Conservation (phyloP, 345 rosid species). For the Gossypium bickii region DNA sequence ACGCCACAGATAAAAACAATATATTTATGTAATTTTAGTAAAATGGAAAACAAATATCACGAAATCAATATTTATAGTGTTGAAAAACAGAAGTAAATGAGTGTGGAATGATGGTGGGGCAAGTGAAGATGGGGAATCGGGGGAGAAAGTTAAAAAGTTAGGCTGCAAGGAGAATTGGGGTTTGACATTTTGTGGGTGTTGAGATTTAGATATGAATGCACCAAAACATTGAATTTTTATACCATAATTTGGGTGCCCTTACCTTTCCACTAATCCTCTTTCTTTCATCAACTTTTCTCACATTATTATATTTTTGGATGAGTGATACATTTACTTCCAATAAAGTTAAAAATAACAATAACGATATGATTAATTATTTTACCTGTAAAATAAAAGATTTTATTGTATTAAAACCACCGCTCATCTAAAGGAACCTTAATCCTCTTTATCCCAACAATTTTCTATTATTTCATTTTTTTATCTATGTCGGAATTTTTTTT, state of each 20-base stretch:
- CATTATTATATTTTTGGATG: too few species aligned
- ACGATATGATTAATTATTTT: rapidly evolving
- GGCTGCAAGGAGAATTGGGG: background rate
- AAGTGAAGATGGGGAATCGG: constrained; percentile 8
- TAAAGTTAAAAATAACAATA: too few species aligned
- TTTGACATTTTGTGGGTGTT: constrained; percentile 14
- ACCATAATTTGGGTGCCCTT: background rate
- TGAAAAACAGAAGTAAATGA: background rate
- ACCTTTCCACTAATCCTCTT: background rate
- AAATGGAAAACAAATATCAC: too few species aligned
- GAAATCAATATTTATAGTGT: too few species aligned
- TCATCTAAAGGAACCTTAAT: too few species aligned
- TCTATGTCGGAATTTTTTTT: too few species aligned
- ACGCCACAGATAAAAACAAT: too few species aligned
- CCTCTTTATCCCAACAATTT: too few species aligned
- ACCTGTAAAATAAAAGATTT: too few species aligned
- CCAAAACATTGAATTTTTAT: background rate
- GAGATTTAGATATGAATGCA: constrained; percentile 4
- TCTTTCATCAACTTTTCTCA: too few species aligned
- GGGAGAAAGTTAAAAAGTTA: constrained; percentile 7
- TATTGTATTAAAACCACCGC: rapidly evolving
- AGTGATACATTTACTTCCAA: rapidly evolving
- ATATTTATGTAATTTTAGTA: too few species aligned
- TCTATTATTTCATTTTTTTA: too few species aligned
- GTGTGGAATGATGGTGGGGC: constrained; percentile 16